Evolutionary conservation across 2,329 filamentous ascomycete genomes (phyloP).

Genomic region (Kalmusia sp.): DNA sequence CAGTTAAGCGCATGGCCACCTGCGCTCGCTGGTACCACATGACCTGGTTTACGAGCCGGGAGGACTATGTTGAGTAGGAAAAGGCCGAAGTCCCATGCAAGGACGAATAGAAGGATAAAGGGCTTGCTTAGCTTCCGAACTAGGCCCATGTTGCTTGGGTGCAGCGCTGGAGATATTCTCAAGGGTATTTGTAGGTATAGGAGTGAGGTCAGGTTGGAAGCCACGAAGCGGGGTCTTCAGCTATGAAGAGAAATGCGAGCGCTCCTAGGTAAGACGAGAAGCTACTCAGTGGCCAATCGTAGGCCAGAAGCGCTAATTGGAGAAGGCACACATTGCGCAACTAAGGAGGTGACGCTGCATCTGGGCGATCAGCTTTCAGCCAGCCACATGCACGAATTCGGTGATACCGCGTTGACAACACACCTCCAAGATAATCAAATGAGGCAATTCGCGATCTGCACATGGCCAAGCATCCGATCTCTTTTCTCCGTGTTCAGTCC

Average conservation of each 20-base stretch:
- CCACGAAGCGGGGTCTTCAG: constrained; percentile 1
- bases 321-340: not conserved
- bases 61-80: constrained; percentile 48
- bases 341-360: not conserved
- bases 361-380: not conserved
- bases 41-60: constrained; percentile 43
- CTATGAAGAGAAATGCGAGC: not conserved
- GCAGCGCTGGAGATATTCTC: not conserved
- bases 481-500: too few species aligned
- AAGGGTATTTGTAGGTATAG: not conserved
- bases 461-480: too few species aligned
- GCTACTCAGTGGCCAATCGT: not conserved
- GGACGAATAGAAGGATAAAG: constrained; percentile 46
- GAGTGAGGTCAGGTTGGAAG: not conserved
- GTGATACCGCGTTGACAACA: constrained; percentile 1
- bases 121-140: constrained; percentile 20
- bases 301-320: not conserved
- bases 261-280: not conserved
- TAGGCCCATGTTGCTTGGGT: not conserved
- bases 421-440: not conserved
- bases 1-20: constrained; percentile 46
- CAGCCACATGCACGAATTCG: not conserved
- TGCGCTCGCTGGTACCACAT: constrained; percentile 43
- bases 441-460: not conserved
- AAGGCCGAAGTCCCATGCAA: constrained; percentile 49